phyloP scores from a whole-genome alignment of 129 eudicot species.

The Solidago caesia region DNA sequence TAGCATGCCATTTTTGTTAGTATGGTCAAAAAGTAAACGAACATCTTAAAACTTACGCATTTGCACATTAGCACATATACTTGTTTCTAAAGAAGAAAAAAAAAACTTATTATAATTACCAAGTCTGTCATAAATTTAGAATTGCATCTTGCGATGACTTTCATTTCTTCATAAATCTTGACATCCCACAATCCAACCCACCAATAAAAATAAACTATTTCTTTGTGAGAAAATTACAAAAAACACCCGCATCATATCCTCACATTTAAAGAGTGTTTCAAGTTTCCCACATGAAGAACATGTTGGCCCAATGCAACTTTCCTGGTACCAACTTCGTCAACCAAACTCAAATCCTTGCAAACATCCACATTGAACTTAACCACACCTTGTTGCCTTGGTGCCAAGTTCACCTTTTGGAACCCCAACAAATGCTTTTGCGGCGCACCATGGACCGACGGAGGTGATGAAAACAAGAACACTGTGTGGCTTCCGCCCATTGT shows the following conservation, averaged over 20 bases:
- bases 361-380: slow-evolving; percentile 73
- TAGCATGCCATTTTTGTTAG: too few relatives aligned
- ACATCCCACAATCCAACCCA: slow-evolving; percentile 18
- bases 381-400: slow-evolving; percentile 47
- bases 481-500: slow-evolving; percentile 66
- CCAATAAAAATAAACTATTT: slow-evolving; percentile 20
- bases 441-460: slow-evolving; percentile 77
- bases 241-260: slow-evolving; percentile 43
- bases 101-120: background rate
- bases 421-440: slow-evolving; percentile 84
- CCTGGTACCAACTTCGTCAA: slow-evolving; percentile 75
- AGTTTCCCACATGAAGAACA: slow-evolving; percentile 71
- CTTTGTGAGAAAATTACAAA: slow-evolving; percentile 16
- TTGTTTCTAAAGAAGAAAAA: background rate
- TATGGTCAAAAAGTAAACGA: too few relatives aligned
- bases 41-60: too few relatives aligned
- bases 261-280: slow-evolving; percentile 69
- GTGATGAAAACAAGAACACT: slow-evolving; percentile 68
- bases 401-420: slow-evolving; percentile 71
- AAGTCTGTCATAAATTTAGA: background rate
- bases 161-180: slow-evolving; percentile 18
- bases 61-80: too few relatives aligned
- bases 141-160: slow-evolving; percentile 44
- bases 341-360: slow-evolving; percentile 87
- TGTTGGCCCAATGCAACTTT: slow-evolving; percentile 84